Percentiles rank a stretch among this genome's conserved stretches.
These are phyloP conservation scores for Trichopus zeylanicus DNA, from an alignment of 116 monocot species.

Conservation along the genomic window DNA sequence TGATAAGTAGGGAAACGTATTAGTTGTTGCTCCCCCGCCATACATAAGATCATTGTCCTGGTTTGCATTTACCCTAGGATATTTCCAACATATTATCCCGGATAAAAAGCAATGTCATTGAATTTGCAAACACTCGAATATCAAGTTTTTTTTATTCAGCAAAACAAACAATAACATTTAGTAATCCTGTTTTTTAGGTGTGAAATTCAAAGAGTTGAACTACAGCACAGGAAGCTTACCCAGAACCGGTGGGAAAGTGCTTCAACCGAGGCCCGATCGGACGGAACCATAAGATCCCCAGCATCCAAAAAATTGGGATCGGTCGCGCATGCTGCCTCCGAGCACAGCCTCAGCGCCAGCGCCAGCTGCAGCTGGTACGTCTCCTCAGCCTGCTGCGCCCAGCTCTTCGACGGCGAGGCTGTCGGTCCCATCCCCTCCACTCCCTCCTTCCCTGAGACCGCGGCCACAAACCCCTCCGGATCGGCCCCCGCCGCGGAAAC, in stretches of 20 bases:
- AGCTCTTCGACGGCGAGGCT: slow-evolving; percentile 53
- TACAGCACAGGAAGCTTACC: slow-evolving; percentile 38
- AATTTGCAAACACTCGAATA: no score
- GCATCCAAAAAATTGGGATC: slow-evolving; percentile 69
- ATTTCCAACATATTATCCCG: no score
- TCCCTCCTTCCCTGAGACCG: background rate
- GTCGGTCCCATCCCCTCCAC: slow-evolving; percentile 7
- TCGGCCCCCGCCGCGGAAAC: slow-evolving; percentile 12
- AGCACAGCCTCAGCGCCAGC: slow-evolving; percentile 74
- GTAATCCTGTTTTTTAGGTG: no score
- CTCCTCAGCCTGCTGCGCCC: slow-evolving; percentile 99
- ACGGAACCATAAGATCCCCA: slow-evolving; percentile 12
- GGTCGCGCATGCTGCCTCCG: slow-evolving; percentile 54
- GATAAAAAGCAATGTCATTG: no score
- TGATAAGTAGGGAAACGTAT: no score
- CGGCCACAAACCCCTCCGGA: background rate
- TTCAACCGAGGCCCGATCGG: slow-evolving; percentile 21
- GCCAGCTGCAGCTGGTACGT: slow-evolving; percentile 94
- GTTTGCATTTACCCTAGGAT: no score
- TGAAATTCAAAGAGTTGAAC: no score
- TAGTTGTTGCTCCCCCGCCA: no score
- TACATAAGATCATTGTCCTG: no score
- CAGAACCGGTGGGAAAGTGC: slow-evolving; percentile 81
- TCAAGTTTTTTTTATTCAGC: background rate
- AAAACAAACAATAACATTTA: background rate